Percentiles rank a stretch among this genome's conserved stretches.
Evolutionary conservation across 176 grass and related monocot species (phyloP).

Genomic region (Carex pumila): DNA sequence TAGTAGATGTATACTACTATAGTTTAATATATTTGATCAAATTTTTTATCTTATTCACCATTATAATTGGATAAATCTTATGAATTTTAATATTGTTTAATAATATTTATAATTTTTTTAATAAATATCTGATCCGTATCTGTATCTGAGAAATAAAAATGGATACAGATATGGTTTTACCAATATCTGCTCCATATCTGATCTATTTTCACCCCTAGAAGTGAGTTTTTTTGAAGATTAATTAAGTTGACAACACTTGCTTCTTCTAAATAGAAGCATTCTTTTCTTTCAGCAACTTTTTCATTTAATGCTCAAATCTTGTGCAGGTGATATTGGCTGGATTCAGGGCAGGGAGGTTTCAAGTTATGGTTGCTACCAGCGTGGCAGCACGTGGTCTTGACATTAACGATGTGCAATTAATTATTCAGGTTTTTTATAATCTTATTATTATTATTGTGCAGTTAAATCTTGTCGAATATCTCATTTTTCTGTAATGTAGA

Average conservation of each 20-base stretch:
- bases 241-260: background rate
- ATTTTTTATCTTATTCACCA: no score
- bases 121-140: no score
- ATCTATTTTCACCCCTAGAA: no score
- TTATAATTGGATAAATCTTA: no score
- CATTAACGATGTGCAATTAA: conserved; percentile 92
- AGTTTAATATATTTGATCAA: no score
- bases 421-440: conserved; percentile 71
- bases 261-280: background rate
- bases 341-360: conserved; percentile 82
- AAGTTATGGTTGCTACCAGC: conserved; percentile 93
- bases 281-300: background rate
- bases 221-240: background rate
- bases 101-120: no score
- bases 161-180: no score
- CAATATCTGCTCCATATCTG: no score
- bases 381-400: conserved; percentile 90
- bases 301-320: background rate
- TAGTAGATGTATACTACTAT: no score
- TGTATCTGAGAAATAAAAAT: no score
- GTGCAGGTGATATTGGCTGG: conserved; percentile 84
- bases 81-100: no score
- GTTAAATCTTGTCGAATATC: background rate
- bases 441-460: background rate
- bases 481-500: background rate